A percentile compares a stretch with the other conserved stretches of the same genome.
These are phyloP conservation scores for Lactarius vividus DNA, from an alignment of 768 basidiomycete genomes.

Conservation along the genomic window DNA sequence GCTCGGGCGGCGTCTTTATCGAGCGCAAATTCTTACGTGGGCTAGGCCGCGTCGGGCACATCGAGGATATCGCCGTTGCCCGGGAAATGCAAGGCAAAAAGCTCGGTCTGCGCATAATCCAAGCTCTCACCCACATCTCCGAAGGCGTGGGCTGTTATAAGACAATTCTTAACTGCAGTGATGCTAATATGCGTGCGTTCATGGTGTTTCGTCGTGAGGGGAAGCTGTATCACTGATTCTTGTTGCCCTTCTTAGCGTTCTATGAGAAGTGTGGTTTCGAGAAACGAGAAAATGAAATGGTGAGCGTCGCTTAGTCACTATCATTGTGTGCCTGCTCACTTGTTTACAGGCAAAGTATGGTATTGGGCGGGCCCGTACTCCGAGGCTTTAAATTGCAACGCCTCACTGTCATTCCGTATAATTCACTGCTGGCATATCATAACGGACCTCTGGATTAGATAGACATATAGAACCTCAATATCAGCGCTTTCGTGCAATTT, in stretches of 20 bases:
- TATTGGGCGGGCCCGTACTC: slow-evolving; percentile 41
- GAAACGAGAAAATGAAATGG: slow-evolving; percentile 95
- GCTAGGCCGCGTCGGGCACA: slow-evolving; percentile 87
- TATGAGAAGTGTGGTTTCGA: slow-evolving; percentile 94
- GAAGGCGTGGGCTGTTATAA: slow-evolving; percentile 86
- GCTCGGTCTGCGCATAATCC: slow-evolving; percentile 83
- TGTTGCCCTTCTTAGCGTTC: slow-evolving; percentile 58
- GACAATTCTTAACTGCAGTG: slow-evolving; percentile 94
- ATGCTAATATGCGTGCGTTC: slow-evolving; percentile 84
- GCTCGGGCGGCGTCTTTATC: slow-evolving; percentile 77
- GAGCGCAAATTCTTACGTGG: slow-evolving; percentile 93
- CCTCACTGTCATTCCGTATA: not conserved
- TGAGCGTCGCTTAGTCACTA: slow-evolving; percentile 33
- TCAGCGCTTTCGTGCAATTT: not conserved
- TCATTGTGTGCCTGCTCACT: slow-evolving; percentile 11
- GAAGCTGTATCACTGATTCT: slow-evolving; percentile 11
- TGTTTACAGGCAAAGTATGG: slow-evolving; percentile 56
- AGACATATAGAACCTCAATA: not conserved
- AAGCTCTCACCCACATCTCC: slow-evolving; percentile 81
- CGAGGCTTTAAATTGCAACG: slow-evolving; percentile 29
- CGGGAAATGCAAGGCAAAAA: slow-evolving; percentile 87
- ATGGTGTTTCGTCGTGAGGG: not conserved
- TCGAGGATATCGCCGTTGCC: slow-evolving; percentile 97
- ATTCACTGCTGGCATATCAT: not conserved
- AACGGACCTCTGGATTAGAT: slow-evolving; percentile 5